A percentile compares a stretch with the other conserved stretches of the same genome.
Evolutionary conservation across 768 basidiomycete genomes (phyloP).

Genomic region (Strobilomyces dryophilus): DNA sequence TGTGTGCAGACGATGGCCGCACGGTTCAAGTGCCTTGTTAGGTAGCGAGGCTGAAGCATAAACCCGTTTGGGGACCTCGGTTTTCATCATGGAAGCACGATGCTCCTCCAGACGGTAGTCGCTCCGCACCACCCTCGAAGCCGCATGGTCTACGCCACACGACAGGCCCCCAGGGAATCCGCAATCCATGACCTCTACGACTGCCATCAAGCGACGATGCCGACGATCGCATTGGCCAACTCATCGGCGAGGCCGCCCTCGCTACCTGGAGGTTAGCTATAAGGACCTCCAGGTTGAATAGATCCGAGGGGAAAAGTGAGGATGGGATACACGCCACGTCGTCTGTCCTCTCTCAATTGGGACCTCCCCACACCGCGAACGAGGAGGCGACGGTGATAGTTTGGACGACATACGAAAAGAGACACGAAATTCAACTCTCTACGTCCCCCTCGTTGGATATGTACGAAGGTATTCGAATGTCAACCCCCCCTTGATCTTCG

Average conservation of each 20-base stretch:
- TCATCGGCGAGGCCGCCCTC: not conserved
- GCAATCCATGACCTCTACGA: not conserved
- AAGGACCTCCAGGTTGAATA: not conserved
- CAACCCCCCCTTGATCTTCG: conserved; percentile 61
- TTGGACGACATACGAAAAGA: not conserved
- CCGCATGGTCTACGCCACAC: not conserved
- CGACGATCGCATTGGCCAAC: not conserved
- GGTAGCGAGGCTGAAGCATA: no score
- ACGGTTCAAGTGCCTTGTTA: no score
- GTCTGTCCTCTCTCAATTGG: not conserved
- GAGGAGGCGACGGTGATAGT: not conserved
- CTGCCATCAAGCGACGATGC: not conserved
- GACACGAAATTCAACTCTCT: conserved; percentile 6
- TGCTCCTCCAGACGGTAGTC: no score
- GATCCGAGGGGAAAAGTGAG: no score
- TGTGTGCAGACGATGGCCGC: no score
- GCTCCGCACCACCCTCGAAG: no score
- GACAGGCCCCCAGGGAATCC: not conserved
- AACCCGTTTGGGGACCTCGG: no score
- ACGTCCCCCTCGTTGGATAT: conserved; percentile 1
- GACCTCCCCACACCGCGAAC: not conserved
- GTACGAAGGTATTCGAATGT: conserved; percentile 22
- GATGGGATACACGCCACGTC: not conserved
- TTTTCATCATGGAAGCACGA: not conserved
- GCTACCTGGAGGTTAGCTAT: not conserved